These are phyloP conservation scores for Plasmodium sp. DNA, from an alignment of 169 alveolate species.

Conservation along the genomic window DNA sequence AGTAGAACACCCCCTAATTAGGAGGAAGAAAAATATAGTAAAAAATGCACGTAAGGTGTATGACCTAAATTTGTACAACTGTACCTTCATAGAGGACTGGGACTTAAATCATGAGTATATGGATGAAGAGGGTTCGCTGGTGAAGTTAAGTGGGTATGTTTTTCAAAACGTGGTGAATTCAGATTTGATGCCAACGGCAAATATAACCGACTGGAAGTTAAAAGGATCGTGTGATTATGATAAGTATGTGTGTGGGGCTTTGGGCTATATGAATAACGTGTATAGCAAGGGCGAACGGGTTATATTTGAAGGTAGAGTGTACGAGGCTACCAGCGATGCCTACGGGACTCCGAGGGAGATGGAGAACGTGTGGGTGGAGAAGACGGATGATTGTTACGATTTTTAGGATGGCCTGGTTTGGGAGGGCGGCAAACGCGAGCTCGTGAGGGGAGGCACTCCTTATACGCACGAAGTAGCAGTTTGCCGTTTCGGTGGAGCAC, in stretches of 20 bases:
- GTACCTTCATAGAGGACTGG: conserved; percentile 70
- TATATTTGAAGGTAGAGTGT: conserved; percentile 55
- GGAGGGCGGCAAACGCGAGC: background rate
- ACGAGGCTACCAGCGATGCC: conserved; percentile 58
- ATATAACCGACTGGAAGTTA: conserved; percentile 73
- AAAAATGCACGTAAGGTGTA: conserved; percentile 67
- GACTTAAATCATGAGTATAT: conserved; percentile 63
- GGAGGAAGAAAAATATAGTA: conserved; percentile 32
- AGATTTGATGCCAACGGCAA: conserved; percentile 68
- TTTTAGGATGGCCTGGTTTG: background rate
- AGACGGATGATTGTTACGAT: conserved; percentile 64
- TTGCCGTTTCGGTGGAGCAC: background rate
- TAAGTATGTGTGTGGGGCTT: conserved; percentile 72
- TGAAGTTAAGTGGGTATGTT: conserved; percentile 71
- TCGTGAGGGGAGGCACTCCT: background rate
- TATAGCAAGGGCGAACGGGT: conserved; percentile 72
- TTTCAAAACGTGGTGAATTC: conserved; percentile 64
- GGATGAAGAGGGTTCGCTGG: conserved; percentile 60
- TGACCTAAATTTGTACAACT: conserved; percentile 47
- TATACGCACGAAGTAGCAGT: background rate
- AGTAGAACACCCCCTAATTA: conserved; percentile 13
- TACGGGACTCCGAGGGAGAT: conserved; percentile 29
- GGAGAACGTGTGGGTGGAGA: conserved; percentile 66
- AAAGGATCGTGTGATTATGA: conserved; percentile 67
- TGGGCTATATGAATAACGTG: conserved; percentile 53